Conservation (phyloP, 1,139 yeast species). For the Kurtzmaniella quercitrusa region DNA sequence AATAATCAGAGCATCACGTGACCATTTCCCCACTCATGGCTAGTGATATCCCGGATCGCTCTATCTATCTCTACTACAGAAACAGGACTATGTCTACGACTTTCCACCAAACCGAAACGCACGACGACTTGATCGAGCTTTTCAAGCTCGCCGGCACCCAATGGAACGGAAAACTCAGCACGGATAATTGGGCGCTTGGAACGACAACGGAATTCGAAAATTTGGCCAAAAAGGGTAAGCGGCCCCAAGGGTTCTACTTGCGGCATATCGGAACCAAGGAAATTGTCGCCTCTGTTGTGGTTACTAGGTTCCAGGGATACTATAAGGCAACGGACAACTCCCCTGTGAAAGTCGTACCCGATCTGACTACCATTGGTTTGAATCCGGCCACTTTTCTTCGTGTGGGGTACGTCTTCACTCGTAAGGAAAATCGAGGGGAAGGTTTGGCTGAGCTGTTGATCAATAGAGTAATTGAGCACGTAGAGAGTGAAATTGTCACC, state of each 20-base stretch:
- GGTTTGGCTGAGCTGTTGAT: constrained; percentile 31
- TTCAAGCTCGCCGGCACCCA: constrained; percentile 24
- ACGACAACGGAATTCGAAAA: constrained; percentile 13
- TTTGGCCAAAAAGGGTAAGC: constrained; percentile 9
- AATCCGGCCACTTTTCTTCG: constrained; percentile 23
- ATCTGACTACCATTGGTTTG: constrained; percentile 32
- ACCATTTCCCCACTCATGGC: background rate
- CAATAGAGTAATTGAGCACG: constrained; percentile 24
- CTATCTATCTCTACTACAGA: background rate
- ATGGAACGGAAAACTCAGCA: constrained; percentile 25
- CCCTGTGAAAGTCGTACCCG: constrained; percentile 24
- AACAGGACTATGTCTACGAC: constrained; percentile 5
- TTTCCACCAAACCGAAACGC: constrained; percentile 23
- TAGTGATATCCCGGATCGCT: background rate
- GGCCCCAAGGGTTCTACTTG: constrained; percentile 23
- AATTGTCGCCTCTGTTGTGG: constrained; percentile 24
- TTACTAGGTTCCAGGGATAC: constrained; percentile 24
- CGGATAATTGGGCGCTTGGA: constrained; percentile 19
- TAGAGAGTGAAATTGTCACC: constrained; percentile 27
- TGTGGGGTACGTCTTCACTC: constrained; percentile 28
- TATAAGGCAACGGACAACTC: constrained; percentile 29
- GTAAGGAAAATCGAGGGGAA: constrained; percentile 21
- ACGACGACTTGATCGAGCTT: constrained; percentile 22
- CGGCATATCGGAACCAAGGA: constrained; percentile 22
- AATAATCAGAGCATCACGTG: too few relatives aligned